phyloP scores from a whole-genome alignment of 2,329 filamentous ascomycete species.

The Neonectria magnoliae region DNA sequence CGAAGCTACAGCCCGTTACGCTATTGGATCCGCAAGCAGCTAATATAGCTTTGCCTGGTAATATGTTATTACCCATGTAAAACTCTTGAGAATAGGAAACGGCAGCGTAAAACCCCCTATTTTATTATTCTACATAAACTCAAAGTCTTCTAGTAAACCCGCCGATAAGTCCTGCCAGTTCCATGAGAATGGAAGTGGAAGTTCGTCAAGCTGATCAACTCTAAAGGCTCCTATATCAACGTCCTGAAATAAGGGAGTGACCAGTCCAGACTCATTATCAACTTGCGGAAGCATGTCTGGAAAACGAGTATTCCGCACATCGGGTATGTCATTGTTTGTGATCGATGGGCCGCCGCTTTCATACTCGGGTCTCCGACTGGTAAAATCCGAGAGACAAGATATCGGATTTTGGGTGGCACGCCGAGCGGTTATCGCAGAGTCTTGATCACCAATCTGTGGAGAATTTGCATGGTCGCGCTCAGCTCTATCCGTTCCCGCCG shows the following conservation, averaged over 20 bases:
- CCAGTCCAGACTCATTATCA: not conserved
- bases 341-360: not conserved
- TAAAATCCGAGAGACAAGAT: not conserved
- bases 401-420: not conserved
- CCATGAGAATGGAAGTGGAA: slow-evolving; percentile 17
- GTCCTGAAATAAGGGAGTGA: not conserved
- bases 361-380: not conserved
- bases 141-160: slow-evolving; percentile 14
- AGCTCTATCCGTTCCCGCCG: not conserved
- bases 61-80: not conserved
- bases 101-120: not conserved
- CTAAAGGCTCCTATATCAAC: not conserved
- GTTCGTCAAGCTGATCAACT: slow-evolving; percentile 10
- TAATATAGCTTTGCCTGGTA: not conserved
- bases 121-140: slow-evolving; percentile 5
- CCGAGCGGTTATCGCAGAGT: not conserved
- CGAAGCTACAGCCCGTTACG: too few relatives aligned
- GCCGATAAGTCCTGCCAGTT: slow-evolving; percentile 13
- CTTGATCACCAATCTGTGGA: not conserved
- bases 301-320: not conserved
- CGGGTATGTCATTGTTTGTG: too few relatives aligned
- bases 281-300: not conserved
- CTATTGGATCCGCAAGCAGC: too few relatives aligned
- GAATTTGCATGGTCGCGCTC: not conserved
- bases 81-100: not conserved